Conservation (phyloP, 495 filamentous ascomycete species). For the Saxophila tyrrhenica region DNA sequence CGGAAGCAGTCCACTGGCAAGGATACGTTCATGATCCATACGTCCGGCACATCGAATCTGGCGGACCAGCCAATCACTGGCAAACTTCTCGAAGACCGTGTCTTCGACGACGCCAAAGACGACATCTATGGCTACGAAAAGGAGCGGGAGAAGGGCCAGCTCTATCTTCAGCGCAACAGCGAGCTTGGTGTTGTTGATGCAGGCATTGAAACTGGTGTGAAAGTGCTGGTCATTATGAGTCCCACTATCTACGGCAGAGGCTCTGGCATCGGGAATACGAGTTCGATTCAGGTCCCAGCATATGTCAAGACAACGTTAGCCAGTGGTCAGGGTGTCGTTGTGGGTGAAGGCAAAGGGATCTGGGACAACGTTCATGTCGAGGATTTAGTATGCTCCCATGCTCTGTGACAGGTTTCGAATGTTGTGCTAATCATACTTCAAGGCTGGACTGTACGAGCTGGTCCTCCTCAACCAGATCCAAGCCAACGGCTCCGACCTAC, state of each 20-base stretch:
- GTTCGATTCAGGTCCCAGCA: constrained; percentile 33
- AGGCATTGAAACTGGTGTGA: constrained; percentile 26
- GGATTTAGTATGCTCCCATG: constrained; percentile 34
- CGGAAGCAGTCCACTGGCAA: constrained; percentile 26
- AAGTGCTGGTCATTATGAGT: constrained; percentile 38
- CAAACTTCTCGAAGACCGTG: constrained; percentile 22
- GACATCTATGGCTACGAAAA: constrained; percentile 34
- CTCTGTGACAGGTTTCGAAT: too few relatives aligned
- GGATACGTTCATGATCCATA: constrained; percentile 31
- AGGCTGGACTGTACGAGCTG: constrained; percentile 29
- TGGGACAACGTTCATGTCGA: constrained; percentile 41
- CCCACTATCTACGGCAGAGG: constrained; percentile 40
- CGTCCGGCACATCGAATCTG: constrained; percentile 39
- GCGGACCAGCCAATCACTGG: constrained; percentile 34
- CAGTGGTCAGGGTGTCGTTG: constrained; percentile 20
- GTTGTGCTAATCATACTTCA: background rate
- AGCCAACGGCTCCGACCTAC: constrained; percentile 23
- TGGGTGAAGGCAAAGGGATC: constrained; percentile 33
- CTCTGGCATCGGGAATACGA: constrained; percentile 33
- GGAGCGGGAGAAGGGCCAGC: constrained; percentile 25
- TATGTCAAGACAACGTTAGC: constrained; percentile 23
- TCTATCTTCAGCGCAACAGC: constrained; percentile 37
- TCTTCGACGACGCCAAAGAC: constrained; percentile 36
- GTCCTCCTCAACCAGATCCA: constrained; percentile 15
- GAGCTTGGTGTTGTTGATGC: constrained; percentile 36